Evolutionary conservation across 352 stramenopile species (phyloP).

Genomic region (Phytopythium kandeliae): DNA sequence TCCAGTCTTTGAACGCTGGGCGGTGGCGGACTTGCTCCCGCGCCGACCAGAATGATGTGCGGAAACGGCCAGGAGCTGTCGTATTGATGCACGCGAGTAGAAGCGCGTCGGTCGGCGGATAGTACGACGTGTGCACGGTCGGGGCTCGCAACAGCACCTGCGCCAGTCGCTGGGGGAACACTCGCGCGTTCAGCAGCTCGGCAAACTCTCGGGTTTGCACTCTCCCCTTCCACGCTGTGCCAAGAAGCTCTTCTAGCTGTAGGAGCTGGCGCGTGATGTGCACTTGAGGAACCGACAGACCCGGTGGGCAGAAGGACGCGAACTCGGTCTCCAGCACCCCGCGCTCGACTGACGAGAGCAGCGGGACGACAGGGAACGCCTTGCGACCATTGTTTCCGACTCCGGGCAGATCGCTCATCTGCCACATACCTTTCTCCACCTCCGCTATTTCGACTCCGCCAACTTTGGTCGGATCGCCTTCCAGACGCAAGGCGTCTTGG

Average conservation of each 20-base stretch:
- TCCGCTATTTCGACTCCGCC: constrained; percentile 25
- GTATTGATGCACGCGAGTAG: constrained; percentile 38
- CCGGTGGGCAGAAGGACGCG: constrained; percentile 24
- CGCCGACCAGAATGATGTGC: constrained; percentile 40
- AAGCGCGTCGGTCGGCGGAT: constrained; percentile 48
- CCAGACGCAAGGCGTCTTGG: constrained; percentile 9
- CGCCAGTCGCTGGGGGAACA: constrained; percentile 61
- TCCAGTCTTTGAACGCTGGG: constrained; percentile 64
- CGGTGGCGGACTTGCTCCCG: constrained; percentile 59
- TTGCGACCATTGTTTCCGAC: constrained; percentile 64
- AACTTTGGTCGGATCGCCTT: constrained; percentile 12
- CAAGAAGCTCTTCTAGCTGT: constrained; percentile 52
- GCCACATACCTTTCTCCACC: constrained; percentile 55
- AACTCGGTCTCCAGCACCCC: constrained; percentile 59
- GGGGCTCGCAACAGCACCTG: constrained; percentile 36
- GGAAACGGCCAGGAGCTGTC: constrained; percentile 46
- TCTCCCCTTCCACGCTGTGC: constrained; percentile 37
- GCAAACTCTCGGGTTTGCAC: constrained; percentile 35
- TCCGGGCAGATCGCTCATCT: constrained; percentile 48
- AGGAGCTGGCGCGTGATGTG: constrained; percentile 58
- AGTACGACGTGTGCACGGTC: constrained; percentile 37
- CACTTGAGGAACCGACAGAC: constrained; percentile 18
- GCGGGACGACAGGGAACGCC: constrained; percentile 34
- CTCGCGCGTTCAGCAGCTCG: constrained; percentile 24
- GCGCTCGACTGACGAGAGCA: constrained; percentile 29